Conservation (phyloP, 2,329 filamentous ascomycete genomes). For the Neofusicoccum ribis region DNA sequence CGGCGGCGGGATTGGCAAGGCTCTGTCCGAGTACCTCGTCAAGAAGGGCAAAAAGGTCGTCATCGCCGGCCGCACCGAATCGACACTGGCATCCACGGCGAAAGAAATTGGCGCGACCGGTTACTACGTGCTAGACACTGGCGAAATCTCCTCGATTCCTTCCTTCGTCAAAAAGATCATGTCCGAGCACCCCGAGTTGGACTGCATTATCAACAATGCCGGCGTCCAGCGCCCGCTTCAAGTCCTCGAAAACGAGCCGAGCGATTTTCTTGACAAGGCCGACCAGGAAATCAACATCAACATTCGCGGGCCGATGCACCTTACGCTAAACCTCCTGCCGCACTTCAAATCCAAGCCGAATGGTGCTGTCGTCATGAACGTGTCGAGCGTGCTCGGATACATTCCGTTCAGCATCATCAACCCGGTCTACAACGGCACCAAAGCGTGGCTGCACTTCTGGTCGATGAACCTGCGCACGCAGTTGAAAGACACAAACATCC, state of each 20-base stretch:
- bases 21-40: constrained; percentile 50
- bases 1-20: constrained; percentile 54
- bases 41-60: constrained; percentile 51
- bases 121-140: constrained; percentile 57
- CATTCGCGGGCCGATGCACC: constrained; percentile 59
- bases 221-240: constrained; percentile 58
- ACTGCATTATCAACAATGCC: constrained; percentile 62
- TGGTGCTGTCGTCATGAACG: constrained; percentile 53
- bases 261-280: constrained; percentile 51
- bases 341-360: constrained; percentile 49
- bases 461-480: constrained; percentile 57
- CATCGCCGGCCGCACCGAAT: constrained; percentile 56
- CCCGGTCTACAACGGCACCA: constrained; percentile 61
- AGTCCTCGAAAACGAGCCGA: constrained; percentile 37
- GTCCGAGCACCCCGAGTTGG: constrained; percentile 54
- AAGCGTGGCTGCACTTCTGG: constrained; percentile 60
- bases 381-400: constrained; percentile 56
- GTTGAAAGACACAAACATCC: constrained; percentile 45
- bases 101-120: constrained; percentile 47
- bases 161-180: constrained; percentile 49
- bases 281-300: constrained; percentile 62
- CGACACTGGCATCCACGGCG: constrained; percentile 49
- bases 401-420: constrained; percentile 56
- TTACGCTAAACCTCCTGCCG: constrained; percentile 50
- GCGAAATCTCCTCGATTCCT: constrained; percentile 46